phyloP scores from a whole-genome alignment of 495 filamentous ascomycete species.

The Neurospora sp. region DNA sequence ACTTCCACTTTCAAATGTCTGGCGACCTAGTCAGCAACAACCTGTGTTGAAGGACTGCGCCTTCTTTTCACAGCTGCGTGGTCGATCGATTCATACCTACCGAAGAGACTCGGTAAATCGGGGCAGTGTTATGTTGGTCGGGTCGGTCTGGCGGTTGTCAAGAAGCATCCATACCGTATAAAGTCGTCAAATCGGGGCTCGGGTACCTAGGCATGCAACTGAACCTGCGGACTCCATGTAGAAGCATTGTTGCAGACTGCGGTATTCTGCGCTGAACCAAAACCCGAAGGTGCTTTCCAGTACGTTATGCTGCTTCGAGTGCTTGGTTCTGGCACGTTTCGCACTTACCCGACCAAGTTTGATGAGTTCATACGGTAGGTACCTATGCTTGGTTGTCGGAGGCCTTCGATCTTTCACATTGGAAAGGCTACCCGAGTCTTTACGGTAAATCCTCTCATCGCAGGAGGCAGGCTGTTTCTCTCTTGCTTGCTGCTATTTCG shows the following conservation, averaged over 20 bases:
- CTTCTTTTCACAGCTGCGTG: neutral
- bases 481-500: neutral
- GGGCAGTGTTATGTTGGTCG: neutral
- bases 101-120: neutral
- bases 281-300: neutral
- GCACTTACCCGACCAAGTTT: neutral
- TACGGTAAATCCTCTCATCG: neutral
- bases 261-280: neutral
- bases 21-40: neutral
- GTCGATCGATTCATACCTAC: neutral
- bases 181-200: neutral
- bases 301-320: neutral
- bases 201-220: neutral
- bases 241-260: neutral
- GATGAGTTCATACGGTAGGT: neutral
- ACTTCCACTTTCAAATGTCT: neutral
- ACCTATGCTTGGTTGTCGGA: neutral
- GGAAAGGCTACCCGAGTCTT: neutral
- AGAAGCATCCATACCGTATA: neutral
- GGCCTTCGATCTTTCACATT: neutral
- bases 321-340: neutral
- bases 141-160: neutral
- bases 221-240: neutral
- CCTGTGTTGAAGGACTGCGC: neutral
- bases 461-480: neutral